These are phyloP conservation scores for Immersiporthe knoxdaviesiana DNA, from an alignment of 2,329 filamentous ascomycete genomes.

Conservation along the genomic window DNA sequence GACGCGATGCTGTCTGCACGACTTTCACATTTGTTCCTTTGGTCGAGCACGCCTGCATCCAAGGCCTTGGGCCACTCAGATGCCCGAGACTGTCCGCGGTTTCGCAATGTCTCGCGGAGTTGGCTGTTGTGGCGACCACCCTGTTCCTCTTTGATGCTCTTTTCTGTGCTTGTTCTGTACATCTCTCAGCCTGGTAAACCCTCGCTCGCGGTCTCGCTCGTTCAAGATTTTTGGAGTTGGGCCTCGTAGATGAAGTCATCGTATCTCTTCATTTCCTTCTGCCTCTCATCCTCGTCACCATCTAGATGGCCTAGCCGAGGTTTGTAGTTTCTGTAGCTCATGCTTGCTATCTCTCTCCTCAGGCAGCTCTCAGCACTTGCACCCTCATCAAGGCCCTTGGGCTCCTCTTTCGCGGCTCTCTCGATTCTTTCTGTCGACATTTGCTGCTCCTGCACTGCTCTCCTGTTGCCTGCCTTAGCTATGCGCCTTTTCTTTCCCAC, in stretches of 20 bases:
- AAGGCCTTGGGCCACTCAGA: conserved; percentile 7
- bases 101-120: background rate
- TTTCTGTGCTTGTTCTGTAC: background rate
- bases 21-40: background rate
- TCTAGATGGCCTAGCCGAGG: background rate
- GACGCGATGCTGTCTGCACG: background rate
- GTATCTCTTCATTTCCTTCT: background rate
- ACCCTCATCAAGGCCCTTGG: conserved; percentile 7
- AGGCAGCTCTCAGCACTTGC: conserved; percentile 12
- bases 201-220: too few species aligned
- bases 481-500: conserved; percentile 8
- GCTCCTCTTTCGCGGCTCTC: conserved; percentile 5
- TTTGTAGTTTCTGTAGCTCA: background rate
- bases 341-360: conserved; percentile 7
- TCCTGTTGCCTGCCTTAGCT: conserved; percentile 9
- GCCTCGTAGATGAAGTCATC: conserved; percentile 7
- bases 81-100: background rate
- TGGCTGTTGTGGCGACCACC: background rate
- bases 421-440: conserved; percentile 1
- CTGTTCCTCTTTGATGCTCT: conserved; percentile 9
- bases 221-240: background rate
- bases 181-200: conserved; percentile 11
- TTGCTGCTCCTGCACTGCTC: conserved; percentile 4
- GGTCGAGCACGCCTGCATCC: background rate
- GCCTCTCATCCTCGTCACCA: background rate